Evolutionary conservation across 2,329 filamentous ascomycete species (phyloP).

Genomic region (Fusarium gaditjirri): DNA sequence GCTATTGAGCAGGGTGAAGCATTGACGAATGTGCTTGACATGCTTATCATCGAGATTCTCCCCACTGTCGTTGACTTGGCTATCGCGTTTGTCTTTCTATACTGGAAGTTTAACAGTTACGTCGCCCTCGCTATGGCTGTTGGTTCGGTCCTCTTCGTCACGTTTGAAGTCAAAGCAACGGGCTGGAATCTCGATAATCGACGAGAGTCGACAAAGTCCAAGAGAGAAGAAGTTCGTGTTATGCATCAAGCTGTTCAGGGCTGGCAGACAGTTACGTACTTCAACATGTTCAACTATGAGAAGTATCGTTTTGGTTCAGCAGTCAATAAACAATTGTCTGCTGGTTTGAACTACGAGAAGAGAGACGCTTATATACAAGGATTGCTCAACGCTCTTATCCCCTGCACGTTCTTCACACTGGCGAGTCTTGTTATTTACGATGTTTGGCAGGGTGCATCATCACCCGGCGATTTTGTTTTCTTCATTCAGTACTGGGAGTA

Average conservation of each 20-base stretch:
- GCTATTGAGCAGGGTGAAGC: conserved; percentile 72
- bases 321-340: conserved; percentile 41
- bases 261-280: conserved; percentile 67
- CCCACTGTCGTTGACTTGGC: conserved; percentile 72
- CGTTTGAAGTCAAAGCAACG: conserved; percentile 48
- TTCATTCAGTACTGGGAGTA: conserved; percentile 71
- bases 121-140: conserved; percentile 56
- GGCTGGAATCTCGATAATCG: conserved; percentile 52
- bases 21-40: conserved; percentile 68
- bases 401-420: conserved; percentile 52
- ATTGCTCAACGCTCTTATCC: conserved; percentile 55
- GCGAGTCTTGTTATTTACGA: conserved; percentile 36
- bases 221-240: conserved; percentile 61
- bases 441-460: conserved; percentile 28
- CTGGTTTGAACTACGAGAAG: conserved; percentile 32
- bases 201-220: conserved; percentile 52
- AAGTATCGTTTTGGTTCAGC: conserved; percentile 42
- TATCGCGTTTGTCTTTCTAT: conserved; percentile 70
- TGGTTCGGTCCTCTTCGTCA: conserved; percentile 33
- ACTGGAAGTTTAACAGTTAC: conserved; percentile 70
- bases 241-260: conserved; percentile 69
- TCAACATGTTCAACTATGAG: conserved; percentile 51
- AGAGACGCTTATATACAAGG: conserved; percentile 39
- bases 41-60: conserved; percentile 66
- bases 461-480: conserved; percentile 63